Evolutionary conservation across 352 stramenopile genomes (phyloP), one percentile per base, ranked within the genome.

Genomic region (Globisporangium parvum): DNA sequence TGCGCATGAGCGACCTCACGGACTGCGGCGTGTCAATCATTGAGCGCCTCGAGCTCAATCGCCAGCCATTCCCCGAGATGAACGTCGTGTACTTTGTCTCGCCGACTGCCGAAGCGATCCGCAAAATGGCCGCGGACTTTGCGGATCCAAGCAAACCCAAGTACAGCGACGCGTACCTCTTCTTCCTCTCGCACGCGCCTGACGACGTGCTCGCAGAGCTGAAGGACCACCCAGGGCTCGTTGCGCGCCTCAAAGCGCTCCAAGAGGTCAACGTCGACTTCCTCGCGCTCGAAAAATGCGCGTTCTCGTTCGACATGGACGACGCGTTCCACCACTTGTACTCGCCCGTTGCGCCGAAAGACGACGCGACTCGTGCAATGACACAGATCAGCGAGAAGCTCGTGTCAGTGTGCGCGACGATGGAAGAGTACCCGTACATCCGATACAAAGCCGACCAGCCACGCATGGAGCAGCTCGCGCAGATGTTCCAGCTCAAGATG

Each of bases 1-100:
- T 98, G 44, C 91, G 95, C 37, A 99, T 99, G 95, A 99, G 98
- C 70, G 96, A 99, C 59, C 85, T 99, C 48, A 99, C 97, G 77
- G 95, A 99, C 74, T 93, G 91, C 54, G 89, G 95, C 24, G 90
- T 99, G 20, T 98, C 94, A 4, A 86, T 98, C 53, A 88, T 99
- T 15, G 96, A 99, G 70, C 88, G 95, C 15, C 77, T 99, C 35
- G 84, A 97, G 59, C 96, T 98, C 60, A 91, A 90, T 55, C 77
- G 95, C 1, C 96, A 98, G 62, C 95, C 96, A 0, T 98, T 99
- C 61, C 85, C 84, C 2, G 94, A 99, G 71, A 98, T 98, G 89
- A 96, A 92, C 47, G 95, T 81, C 9, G 83, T 99, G n/a, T 99
- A 99, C 68, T 87, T 99, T 37, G 69, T 98, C 20, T 71, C 84